Conservation (phyloP, 129 eudicot species). For the Lonicera japonica region DNA sequence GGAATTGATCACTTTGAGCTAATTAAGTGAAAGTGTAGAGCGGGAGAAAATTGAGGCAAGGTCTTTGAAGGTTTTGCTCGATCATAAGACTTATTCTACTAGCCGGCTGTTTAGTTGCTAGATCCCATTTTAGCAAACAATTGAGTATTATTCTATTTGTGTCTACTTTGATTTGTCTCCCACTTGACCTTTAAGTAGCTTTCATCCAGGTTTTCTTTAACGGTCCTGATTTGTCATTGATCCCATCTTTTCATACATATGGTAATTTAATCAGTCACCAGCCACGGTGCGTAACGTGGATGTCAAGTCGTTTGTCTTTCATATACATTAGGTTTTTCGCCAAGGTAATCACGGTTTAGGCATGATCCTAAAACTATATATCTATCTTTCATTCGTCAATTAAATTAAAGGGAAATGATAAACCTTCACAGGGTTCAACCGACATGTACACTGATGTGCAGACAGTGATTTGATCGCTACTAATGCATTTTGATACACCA, state of each 20-base stretch:
- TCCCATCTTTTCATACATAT: neutral
- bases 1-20: neutral
- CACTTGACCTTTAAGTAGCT: neutral
- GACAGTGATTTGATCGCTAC: neutral
- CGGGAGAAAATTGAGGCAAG: slow-evolving; percentile 19
- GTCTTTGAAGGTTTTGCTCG: slow-evolving; percentile 16
- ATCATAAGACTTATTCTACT: slow-evolving; percentile 14
- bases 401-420: neutral
- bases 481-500: too few species aligned
- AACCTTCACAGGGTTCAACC: neutral
- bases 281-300: too few species aligned
- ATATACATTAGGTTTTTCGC: neutral
- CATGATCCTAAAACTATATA: too few species aligned
- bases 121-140: neutral
- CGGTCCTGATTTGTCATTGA: neutral
- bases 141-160: neutral
- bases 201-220: neutral
- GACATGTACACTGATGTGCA: neutral
- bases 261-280: neutral
- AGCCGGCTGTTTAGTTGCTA: slow-evolving; percentile 18
- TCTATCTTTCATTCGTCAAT: too few species aligned
- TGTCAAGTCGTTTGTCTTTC: neutral
- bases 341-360: neutral
- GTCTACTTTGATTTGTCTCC: neutral
- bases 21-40: neutral